Base-by-base conservation (phyloP, 176 grass and related monocot genomes). In the Leersia perrieri region DNA sequence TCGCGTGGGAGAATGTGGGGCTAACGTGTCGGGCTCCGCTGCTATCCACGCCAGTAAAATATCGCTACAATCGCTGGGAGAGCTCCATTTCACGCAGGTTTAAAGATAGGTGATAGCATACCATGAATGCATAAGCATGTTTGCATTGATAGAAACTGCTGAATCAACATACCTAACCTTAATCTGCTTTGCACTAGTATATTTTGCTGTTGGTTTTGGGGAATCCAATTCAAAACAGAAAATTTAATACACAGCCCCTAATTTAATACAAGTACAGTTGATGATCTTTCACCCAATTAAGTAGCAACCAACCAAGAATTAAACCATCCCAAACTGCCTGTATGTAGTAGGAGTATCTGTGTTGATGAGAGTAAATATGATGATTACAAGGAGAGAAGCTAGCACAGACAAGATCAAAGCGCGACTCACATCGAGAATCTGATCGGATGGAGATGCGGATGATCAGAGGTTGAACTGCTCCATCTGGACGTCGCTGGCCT, bases 401-500 rank as follows among this genome's bases (percentile, higher is more conserved):
- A n/a, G n/a, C n/a, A n/a, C 3, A 42, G 47, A 1, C 0, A 4
- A 5, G n/a, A 5, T 55, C 41, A 5, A 25, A 32, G 22, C 7
- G 22, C 22, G 7, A 72, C 45, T 42, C 36, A 25, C 35, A 70
- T 25, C 2, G 51, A 40, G 28, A 2, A 39, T 39, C 36, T 10
- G 41, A 22, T 51, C 9, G 39, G 39, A 41, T 41, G 39, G 39
- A 6, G 47, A 51, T n/a, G 16, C 5, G 0, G 16, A 11, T 12
- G 11, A 14, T 92, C 85, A 98, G 51, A 91, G 84, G 58, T 88
- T 51, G 75, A 91, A 82, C 3, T 93, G 82, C 69, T 93, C 88
- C 74, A 98, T 83, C 78, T 98, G 92, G 65, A 91, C 83, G 66
- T 98, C 92, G 66, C 76, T 91, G 9, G 88, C 83, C 74, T 82